phyloP scores from a whole-genome alignment of 116 monocot species.

The Cymodocea nodosa region DNA sequence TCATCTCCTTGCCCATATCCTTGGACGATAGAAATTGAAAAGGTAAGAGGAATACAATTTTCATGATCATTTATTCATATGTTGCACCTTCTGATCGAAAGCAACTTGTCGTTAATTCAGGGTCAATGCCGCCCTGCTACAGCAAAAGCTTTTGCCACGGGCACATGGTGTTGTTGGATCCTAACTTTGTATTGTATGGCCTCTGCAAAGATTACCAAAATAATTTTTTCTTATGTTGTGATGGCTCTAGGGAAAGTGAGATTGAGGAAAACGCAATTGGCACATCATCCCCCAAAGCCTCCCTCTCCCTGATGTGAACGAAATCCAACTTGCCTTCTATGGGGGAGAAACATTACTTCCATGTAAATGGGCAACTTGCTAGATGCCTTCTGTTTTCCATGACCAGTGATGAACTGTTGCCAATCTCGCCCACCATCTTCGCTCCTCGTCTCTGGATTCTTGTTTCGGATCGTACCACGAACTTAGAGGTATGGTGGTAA shows the following conservation, averaged over 20 bases:
- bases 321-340: neutral
- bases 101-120: neutral
- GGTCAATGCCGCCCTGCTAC: neutral
- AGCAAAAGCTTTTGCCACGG: conserved; percentile 1
- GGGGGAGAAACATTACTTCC: neutral
- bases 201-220: neutral
- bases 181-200: neutral
- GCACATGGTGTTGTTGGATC: neutral
- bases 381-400: too few relatives aligned
- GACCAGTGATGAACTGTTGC: too few relatives aligned
- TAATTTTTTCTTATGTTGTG: neutral
- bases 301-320: neutral
- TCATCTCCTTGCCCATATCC: too few relatives aligned
- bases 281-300: neutral
- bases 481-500: too few relatives aligned
- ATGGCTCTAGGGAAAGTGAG: neutral
- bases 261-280: neutral
- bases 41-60: too few relatives aligned
- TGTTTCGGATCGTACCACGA: too few relatives aligned
- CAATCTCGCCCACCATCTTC: neutral
- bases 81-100: neutral
- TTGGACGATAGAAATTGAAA: too few relatives aligned
- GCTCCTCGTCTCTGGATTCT: neutral
- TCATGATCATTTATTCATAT: neutral
- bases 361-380: neutral